Evolutionary conservation across 495 filamentous ascomycete genomes (phyloP).

Genomic region (Neurospora pannonica): DNA sequence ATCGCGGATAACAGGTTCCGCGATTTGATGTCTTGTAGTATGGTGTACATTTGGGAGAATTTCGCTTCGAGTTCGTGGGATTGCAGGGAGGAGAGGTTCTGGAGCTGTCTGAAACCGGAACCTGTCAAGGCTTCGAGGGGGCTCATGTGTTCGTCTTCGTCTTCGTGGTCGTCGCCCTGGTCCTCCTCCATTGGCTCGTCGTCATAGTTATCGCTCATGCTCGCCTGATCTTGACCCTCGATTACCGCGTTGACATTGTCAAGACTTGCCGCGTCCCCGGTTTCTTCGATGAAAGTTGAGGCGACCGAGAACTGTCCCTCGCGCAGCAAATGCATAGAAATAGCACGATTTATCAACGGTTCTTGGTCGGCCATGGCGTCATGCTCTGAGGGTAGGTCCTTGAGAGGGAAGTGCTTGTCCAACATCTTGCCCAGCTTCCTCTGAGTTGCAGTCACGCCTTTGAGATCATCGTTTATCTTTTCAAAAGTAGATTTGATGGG

Average conservation of each 20-base stretch:
- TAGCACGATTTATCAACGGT: conserved; percentile 76
- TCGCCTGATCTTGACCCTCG: conserved; percentile 6
- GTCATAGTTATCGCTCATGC: not conserved
- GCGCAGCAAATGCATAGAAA: conserved; percentile 90
- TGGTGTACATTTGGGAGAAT: conserved; percentile 84
- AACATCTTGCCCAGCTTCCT: conserved; percentile 75
- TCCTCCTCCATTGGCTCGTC: conserved; percentile 24
- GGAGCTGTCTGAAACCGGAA: conserved; percentile 7
- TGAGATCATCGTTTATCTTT: conserved; percentile 65
- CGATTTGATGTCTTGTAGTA: conserved; percentile 64
- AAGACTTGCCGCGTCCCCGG: conserved; percentile 19
- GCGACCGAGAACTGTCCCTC: conserved; percentile 91
- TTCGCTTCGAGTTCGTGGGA: conserved; percentile 61
- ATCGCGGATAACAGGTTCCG: conserved; percentile 76
- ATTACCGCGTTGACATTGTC: conserved; percentile 21
- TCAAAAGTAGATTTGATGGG: conserved; percentile 72
- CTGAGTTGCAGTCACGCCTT: conserved; percentile 65
- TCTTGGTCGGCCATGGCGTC: conserved; percentile 72
- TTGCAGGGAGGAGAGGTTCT: conserved; percentile 48
- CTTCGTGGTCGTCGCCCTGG: not conserved
- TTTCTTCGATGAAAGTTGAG: conserved; percentile 66
- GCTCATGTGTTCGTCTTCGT: not conserved
- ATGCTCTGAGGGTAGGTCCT: conserved; percentile 68
- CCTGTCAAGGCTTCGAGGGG: not conserved
- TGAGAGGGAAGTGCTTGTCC: conserved; percentile 75